Evolutionary conservation across 768 basidiomycete species (phyloP).

Genomic region (Mycena chlorophos): DNA sequence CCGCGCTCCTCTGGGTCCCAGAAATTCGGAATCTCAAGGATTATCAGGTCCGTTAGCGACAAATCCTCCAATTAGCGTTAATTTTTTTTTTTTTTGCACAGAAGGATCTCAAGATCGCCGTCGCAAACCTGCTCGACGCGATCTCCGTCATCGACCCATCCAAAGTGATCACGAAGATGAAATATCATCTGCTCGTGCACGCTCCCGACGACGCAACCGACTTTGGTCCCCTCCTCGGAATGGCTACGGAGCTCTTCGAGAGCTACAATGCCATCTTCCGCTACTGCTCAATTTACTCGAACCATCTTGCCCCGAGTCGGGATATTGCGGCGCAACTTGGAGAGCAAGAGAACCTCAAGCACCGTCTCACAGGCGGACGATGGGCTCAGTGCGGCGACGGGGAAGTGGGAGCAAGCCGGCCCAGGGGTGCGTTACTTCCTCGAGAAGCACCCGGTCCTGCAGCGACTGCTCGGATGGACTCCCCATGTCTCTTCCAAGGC

Average conservation of each 20-base stretch:
- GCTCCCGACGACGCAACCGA: background rate
- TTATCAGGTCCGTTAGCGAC: slow-evolving; percentile 24
- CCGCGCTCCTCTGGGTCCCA: slow-evolving; percentile 30
- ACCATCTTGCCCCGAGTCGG: background rate
- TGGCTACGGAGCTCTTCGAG: background rate
- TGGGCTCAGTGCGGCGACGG: background rate
- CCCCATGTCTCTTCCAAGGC: no score
- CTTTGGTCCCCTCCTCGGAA: background rate
- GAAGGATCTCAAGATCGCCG: background rate
- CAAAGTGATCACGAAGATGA: background rate
- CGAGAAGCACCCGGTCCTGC: background rate
- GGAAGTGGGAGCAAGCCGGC: background rate
- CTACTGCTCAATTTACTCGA: background rate
- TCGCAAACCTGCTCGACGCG: background rate
- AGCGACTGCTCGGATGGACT: background rate
- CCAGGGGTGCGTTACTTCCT: background rate
- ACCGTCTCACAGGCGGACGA: background rate
- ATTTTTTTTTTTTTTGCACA: background rate
- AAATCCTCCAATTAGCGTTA: background rate
- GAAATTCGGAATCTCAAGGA: slow-evolving; percentile 22
- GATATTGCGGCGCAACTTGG: background rate
- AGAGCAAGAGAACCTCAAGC: background rate
- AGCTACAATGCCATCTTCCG: background rate
- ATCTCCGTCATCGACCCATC: background rate
- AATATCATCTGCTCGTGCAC: background rate